phyloP scores from a whole-genome alignment of 306 rosid genomes.

The Dryas alaskensis region DNA sequence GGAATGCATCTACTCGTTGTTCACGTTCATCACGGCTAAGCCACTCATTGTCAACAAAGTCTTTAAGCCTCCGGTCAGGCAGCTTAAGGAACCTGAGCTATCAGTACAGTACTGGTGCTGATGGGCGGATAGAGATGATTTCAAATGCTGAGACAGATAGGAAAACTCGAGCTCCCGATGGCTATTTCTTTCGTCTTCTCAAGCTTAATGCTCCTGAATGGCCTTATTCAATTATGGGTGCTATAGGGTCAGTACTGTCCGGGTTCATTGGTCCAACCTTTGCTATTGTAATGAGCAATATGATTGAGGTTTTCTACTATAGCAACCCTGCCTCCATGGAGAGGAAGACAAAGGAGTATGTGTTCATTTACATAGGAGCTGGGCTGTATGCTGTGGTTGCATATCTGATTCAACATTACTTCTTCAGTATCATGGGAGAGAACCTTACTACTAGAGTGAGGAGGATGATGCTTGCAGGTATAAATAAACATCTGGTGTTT shows the following conservation, averaged over 20 bases:
- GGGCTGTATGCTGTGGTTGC: constrained; percentile 94
- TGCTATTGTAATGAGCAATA: constrained; percentile 97
- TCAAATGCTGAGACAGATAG: constrained; percentile 89
- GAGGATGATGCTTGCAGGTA: constrained; percentile 99
- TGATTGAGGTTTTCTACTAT: constrained; percentile 95
- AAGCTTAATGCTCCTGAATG: constrained; percentile 93
- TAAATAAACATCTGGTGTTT: background rate
- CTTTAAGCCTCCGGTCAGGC: constrained; percentile 87
- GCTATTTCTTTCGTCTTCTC: constrained; percentile 74
- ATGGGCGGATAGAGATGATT: constrained; percentile 95
- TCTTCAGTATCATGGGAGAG: constrained; percentile 97
- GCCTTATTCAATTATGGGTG: constrained; percentile 99
- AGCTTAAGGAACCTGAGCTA: constrained; percentile 92
- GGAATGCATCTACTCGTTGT: constrained; percentile 83
- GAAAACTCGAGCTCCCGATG: constrained; percentile 82
- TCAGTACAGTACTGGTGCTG: constrained; percentile 90
- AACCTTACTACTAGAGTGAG: constrained; percentile 98
- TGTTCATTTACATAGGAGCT: constrained; percentile 88
- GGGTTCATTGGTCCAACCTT: constrained; percentile 96
- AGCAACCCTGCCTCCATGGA: constrained; percentile 79
- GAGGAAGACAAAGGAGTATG: constrained; percentile 87
- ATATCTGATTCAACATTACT: constrained; percentile 95
- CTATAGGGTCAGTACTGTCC: constrained; percentile 82
- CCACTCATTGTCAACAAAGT: constrained; percentile 87
- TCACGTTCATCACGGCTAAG: constrained; percentile 84